Evolutionary conservation across 2,329 filamentous ascomycete genomes (phyloP).

Genomic region (Pseudogymnoascus sp.): DNA sequence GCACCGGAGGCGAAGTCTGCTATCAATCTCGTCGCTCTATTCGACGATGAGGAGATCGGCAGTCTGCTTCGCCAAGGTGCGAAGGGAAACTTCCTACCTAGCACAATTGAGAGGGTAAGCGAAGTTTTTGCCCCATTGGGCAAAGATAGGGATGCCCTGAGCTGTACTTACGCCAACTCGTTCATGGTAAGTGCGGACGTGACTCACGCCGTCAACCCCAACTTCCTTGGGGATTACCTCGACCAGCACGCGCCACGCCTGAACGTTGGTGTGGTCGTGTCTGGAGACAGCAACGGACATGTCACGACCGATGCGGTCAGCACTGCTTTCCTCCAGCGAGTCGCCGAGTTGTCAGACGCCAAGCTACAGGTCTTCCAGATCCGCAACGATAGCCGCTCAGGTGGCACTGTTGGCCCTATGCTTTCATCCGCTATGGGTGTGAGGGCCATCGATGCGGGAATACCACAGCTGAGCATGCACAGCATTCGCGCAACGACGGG

Average conservation of each 20-base stretch:
- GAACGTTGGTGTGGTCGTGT: constrained; percentile 78
- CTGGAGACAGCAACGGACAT: constrained; percentile 81
- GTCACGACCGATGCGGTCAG: constrained; percentile 93
- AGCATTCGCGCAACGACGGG: constrained; percentile 85
- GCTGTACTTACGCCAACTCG: constrained; percentile 80
- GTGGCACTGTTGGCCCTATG: constrained; percentile 93
- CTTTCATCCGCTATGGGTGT: constrained; percentile 75
- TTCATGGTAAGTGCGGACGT: constrained; percentile 93
- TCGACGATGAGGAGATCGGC: constrained; percentile 96
- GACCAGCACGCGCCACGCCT: constrained; percentile 78
- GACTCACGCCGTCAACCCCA: constrained; percentile 88
- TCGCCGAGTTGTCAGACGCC: constrained; percentile 66
- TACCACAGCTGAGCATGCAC: constrained; percentile 93
- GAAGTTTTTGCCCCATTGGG: constrained; percentile 51
- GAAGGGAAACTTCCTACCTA: constrained; percentile 77
- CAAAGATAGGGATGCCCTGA: constrained; percentile 36
- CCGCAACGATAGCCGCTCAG: constrained; percentile 79
- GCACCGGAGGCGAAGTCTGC: constrained; percentile 51
- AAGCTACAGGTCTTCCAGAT: constrained; percentile 88
- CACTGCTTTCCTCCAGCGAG: constrained; percentile 68
- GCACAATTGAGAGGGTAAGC: constrained; percentile 71
- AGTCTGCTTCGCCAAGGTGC: constrained; percentile 86
- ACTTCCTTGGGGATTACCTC: constrained; percentile 80
- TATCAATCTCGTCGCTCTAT: constrained; percentile 86
- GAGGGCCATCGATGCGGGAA: constrained; percentile 75